These are phyloP conservation scores for Dictyophora rubrovolvata DNA, from an alignment of 768 basidiomycete species.

Conservation along the genomic window DNA sequence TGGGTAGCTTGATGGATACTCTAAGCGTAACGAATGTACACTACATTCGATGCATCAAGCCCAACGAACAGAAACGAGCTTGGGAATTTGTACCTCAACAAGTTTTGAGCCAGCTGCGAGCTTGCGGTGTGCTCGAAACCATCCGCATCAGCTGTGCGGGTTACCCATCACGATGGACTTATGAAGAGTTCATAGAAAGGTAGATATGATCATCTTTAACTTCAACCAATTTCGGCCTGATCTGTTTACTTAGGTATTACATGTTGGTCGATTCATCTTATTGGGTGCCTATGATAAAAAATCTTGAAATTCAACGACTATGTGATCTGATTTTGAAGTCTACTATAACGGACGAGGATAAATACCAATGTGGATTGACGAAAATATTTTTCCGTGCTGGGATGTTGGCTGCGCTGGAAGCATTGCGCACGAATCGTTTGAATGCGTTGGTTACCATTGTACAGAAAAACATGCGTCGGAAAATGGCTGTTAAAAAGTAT, in stretches of 20 bases:
- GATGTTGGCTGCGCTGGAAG: slow-evolving; percentile 93
- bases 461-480: slow-evolving; percentile 92
- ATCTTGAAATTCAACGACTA: slow-evolving; percentile 66
- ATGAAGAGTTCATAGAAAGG: slow-evolving; percentile 98
- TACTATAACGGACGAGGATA: slow-evolving; percentile 88
- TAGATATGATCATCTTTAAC: slow-evolving; percentile 26
- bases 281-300: slow-evolving; percentile 81
- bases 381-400: slow-evolving; percentile 99
- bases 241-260: slow-evolving; percentile 63
- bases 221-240: slow-evolving; percentile 13
- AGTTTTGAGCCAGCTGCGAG: slow-evolving; percentile 87
- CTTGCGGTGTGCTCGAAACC: slow-evolving; percentile 98
- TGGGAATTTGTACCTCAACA: slow-evolving; percentile 97
- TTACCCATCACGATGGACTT: slow-evolving; percentile 96
- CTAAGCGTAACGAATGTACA: slow-evolving; percentile 96
- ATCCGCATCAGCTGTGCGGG: slow-evolving; percentile 98
- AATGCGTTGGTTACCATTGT: slow-evolving; percentile 90
- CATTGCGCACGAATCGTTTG: slow-evolving; percentile 76
- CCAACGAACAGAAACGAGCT: slow-evolving; percentile 90
- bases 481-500: slow-evolving; percentile 77
- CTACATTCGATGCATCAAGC: slow-evolving; percentile 99
- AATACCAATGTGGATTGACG: slow-evolving; percentile 92
- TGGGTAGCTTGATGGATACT: slow-evolving; percentile 93
- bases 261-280: slow-evolving; percentile 84
- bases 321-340: slow-evolving; percentile 77